phyloP scores from a whole-genome alignment of 179 eudicot genomes.

The Silene coronaria region DNA sequence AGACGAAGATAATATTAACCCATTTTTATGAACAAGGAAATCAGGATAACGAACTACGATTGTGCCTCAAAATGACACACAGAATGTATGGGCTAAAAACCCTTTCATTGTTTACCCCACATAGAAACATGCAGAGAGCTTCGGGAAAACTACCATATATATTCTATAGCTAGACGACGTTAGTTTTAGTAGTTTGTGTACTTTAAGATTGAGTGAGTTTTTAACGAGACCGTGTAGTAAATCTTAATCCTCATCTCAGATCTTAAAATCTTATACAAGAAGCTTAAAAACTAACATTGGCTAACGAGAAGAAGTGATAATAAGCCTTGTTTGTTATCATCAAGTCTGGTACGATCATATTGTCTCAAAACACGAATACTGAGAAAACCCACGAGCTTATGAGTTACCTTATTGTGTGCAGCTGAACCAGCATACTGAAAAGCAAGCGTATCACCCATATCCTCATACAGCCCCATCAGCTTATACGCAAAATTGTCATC shows the following conservation, averaged over 20 bases:
- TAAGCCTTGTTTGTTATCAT: too few species aligned
- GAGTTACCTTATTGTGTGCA: constrained; percentile 85
- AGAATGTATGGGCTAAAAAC: too few species aligned
- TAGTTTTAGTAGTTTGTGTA: constrained; percentile 35
- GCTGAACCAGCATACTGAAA: constrained; percentile 94
- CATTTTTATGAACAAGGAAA: too few species aligned
- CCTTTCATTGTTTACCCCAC: too few species aligned
- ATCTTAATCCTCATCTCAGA: constrained; percentile 48
- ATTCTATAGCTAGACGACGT: background rate
- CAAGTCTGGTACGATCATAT: constrained; percentile 47
- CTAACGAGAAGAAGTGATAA: too few species aligned
- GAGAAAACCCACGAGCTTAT: constrained; percentile 51
- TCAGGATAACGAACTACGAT: too few species aligned
- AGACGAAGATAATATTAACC: too few species aligned
- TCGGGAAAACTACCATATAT: too few species aligned
- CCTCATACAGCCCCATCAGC: constrained; percentile 78
- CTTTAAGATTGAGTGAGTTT: constrained; percentile 41
- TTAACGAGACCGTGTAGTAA: constrained; percentile 56
- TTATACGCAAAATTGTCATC: constrained; percentile 69
- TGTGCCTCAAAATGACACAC: too few species aligned
- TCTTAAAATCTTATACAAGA: constrained; percentile 45
- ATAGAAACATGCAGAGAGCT: too few species aligned
- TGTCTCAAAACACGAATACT: constrained; percentile 65
- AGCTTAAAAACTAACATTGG: too few species aligned
- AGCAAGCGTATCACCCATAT: constrained; percentile 97